Base-by-base conservation (phyloP, 1,284 basidiomycete genomes). In the Ceratobasidium sp. region DNA sequence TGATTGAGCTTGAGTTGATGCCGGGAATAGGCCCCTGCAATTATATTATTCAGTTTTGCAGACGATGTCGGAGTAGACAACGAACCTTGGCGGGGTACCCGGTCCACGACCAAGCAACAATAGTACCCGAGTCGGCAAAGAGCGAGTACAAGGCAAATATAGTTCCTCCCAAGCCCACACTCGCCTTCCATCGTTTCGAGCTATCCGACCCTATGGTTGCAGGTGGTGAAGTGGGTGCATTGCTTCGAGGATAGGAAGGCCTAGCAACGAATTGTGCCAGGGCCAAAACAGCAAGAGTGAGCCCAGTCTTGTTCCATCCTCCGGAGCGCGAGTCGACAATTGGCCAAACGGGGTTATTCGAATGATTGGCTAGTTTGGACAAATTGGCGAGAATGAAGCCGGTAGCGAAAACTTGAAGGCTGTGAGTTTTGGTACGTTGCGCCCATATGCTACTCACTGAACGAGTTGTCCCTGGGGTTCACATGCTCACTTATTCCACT, bases 51-150 rank as follows among this genome's bases (percentile, higher is more conserved):
- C 17, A 53, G 6, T 32, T 42, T 20, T 3, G 20, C n/a, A 13
- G 10, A 1, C 3, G 45, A 17, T 13, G 29, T n/a, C 34, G n/a
- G 8, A 20, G 20, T 20, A n/a, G 45, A 50, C 20, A 17, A 38
- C 22, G n/a, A 8, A 64, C 60, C 47, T 80, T 84, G 70, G 85
- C 75, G 0, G 95, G 92, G 74, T 90, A 96, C 1, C 95, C 95
- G 0, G 91, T 91, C 93, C 94, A 97, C 0, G 91, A 89, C 92
- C 93, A 96, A 1, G 92, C 88, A 71, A 96, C 86, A 67, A 96
- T 84, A 0, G 93, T 95, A 70, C 90, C 91, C 0, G 89, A 81
- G 73, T 98, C 94, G 5, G 88, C 87, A 47, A 93, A 80, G 69
- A 94, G 84, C 38, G 87, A 90, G 75, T 96, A 92, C 0, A 96